Evolutionary conservation across 2,329 filamentous ascomycete species (phyloP), one percentile per base, ranked within the genome.

Genomic region (Calonectria pseudoturangicola): DNA sequence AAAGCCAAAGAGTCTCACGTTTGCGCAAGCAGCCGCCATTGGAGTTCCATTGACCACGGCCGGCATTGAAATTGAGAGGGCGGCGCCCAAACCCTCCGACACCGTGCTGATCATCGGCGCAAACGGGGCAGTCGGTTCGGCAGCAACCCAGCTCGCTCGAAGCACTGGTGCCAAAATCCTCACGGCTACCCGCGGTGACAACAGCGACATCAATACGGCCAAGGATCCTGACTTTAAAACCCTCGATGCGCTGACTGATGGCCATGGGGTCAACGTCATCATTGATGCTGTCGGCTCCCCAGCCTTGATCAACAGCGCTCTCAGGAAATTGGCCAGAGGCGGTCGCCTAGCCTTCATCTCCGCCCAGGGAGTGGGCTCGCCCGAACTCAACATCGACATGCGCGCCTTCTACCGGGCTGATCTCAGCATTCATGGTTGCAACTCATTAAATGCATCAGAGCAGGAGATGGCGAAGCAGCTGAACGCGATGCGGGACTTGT

Each of bases 41-140:
- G 70, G 70, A 12, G 70, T 72, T 41, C 70, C 70, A 6, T 72
- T 72, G 21, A 72, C 70, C 15, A 72, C 70, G n/a, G 70, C 70
- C n/a, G 41, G n/a, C 45, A 56, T 68, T 21, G 69, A 65, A 47
- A 33, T 72, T 21, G 70, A 72, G 60, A 45, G 43, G n/a, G n/a
- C 43, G 15, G 43, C 15, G 15, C 15, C n/a, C 4, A 45, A 15
- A 5, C 15, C 15, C n/a, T 7, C 43, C n/a, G 43, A 45, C n/a
- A 45, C 43, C 5, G 43, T 45, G 15, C 43, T 45, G 4, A 12
- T 45, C n/a, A 45, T 45, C 43, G 43, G 43, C 12, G 15, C 43
- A 45, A 15, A 45, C 13, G 43, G 43, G 15, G 43, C 43, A 5
- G 43, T 45, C 13, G 43, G 43, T 45, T 45, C 43, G 43, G 43